phyloP scores from a whole-genome alignment of 1,284 basidiomycete species.

The Cutaneotrichosporon cutaneum region DNA sequence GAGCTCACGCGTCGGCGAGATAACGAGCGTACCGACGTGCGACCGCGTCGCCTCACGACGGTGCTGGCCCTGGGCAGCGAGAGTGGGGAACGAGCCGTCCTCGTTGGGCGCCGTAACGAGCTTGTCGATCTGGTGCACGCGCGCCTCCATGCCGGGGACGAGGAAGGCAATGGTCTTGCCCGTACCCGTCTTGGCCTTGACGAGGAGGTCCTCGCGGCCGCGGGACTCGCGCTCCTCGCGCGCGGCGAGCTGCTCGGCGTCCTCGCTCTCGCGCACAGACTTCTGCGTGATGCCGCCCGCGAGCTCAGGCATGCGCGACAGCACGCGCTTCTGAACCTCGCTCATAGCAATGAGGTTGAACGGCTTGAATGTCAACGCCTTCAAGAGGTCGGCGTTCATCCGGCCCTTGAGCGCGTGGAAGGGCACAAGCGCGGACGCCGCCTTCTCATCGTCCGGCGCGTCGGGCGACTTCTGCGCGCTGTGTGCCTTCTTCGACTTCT shows the following conservation, averaged over 20 bases:
- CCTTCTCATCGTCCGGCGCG: not conserved
- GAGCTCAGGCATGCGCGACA: conserved; percentile 60
- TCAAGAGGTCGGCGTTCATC: conserved; percentile 58
- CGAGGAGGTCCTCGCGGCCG: conserved; percentile 43
- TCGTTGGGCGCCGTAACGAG: conserved; percentile 27
- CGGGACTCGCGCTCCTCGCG: conserved; percentile 25
- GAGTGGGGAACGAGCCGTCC: conserved; percentile 27
- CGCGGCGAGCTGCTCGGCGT: conserved; percentile 16
- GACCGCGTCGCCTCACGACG: conserved; percentile 54
- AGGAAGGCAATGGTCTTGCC: conserved; percentile 89
- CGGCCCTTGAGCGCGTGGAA: conserved; percentile 57
- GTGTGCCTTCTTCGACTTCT: not conserved
- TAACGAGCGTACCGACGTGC: conserved; percentile 73
- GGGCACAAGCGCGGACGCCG: conserved; percentile 25
- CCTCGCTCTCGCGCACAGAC: conserved; percentile 14
- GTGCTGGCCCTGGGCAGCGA: not conserved
- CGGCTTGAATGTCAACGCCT: conserved; percentile 66
- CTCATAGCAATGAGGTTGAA: conserved; percentile 77
- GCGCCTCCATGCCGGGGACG: conserved; percentile 79
- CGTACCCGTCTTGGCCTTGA: conserved; percentile 80
- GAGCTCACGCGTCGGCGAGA: conserved; percentile 91
- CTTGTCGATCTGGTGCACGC: conserved; percentile 54
- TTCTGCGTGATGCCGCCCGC: conserved; percentile 33
- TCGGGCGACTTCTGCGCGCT: conserved; percentile 1
- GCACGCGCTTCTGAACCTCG: conserved; percentile 77